These are phyloP conservation scores for Penicillium diatomitis DNA, from an alignment of 495 filamentous ascomycete genomes.

Conservation along the genomic window DNA sequence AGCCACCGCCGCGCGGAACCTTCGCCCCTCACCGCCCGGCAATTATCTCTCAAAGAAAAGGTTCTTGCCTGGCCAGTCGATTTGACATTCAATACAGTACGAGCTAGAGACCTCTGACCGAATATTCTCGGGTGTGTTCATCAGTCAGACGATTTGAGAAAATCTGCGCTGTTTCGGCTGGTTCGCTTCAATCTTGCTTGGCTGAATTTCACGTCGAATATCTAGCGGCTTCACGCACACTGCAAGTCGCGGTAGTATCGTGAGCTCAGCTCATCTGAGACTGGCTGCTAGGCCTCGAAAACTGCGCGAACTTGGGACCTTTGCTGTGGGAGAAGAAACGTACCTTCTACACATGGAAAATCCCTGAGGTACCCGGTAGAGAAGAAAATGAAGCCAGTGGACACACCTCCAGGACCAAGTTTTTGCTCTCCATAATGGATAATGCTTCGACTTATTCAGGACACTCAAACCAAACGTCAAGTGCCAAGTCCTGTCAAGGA, in stretches of 20 bases:
- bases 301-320: neutral
- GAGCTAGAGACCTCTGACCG: too few relatives aligned
- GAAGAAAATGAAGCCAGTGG: too few relatives aligned
- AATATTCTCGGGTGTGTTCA: too few relatives aligned
- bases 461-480: neutral
- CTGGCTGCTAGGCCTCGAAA: neutral
- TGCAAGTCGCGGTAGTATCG: neutral
- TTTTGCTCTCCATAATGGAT: neutral
- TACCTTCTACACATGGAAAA: too few relatives aligned
- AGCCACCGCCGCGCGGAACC: slow-evolving; percentile 7
- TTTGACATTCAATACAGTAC: neutral
- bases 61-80: neutral
- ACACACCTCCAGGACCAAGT: neutral
- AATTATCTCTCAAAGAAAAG: slow-evolving; percentile 3
- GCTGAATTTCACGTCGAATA: too few relatives aligned
- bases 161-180: too few relatives aligned
- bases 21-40: slow-evolving; percentile 9
- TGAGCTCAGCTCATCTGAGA: neutral
- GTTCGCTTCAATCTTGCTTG: too few relatives aligned
- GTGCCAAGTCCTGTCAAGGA: neutral
- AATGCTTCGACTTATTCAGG: neutral
- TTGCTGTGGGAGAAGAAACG: too few relatives aligned
- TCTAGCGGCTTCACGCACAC: neutral
- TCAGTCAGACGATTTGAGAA: too few relatives aligned
- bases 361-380: too few relatives aligned